Conservation (phyloP, 192 early-diverging fungal genomes). For the Podila epigama region DNA sequence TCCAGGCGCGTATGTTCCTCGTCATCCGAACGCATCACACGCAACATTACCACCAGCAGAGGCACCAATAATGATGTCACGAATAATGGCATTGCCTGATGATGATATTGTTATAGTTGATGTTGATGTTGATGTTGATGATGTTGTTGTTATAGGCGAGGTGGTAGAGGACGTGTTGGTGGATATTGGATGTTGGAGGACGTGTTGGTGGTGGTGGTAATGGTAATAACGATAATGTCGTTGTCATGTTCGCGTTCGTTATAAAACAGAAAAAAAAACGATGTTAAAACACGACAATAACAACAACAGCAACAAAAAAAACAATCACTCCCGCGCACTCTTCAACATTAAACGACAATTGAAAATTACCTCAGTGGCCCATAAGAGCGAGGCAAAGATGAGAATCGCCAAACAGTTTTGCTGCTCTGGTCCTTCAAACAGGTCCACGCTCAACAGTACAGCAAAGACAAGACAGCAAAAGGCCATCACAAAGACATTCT, state of each 20-base stretch:
- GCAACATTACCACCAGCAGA: constrained; percentile 81
- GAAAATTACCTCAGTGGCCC: constrained; percentile 86
- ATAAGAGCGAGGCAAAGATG: constrained; percentile 87
- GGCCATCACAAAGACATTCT: constrained; percentile 47
- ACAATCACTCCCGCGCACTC: too few relatives aligned
- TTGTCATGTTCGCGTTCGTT: too few relatives aligned
- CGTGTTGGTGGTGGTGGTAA: too few relatives aligned
- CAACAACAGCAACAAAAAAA: too few relatives aligned
- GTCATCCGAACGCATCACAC: constrained; percentile 80
- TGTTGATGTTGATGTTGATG: too few relatives aligned
- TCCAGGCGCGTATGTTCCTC: constrained; percentile 61
- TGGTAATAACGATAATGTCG: too few relatives aligned
- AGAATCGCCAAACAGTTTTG: constrained; percentile 93
- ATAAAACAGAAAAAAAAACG: too few relatives aligned
- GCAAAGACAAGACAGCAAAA: constrained; percentile 68
- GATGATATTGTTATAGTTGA: not conserved
- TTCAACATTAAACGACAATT: not conserved
- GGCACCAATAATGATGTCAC: constrained; percentile 92
- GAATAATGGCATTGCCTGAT: constrained; percentile 86
- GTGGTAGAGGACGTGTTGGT: too few relatives aligned
- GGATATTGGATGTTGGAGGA: too few relatives aligned
- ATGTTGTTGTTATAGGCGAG: too few relatives aligned
- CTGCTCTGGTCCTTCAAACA: constrained; percentile 80
- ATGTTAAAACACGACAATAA: too few relatives aligned
- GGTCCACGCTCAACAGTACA: constrained; percentile 58